Percentiles rank a stretch among this genome's conserved stretches.
Conservation (phyloP, 306 rosid species). For the Dryas alaskensis region DNA sequence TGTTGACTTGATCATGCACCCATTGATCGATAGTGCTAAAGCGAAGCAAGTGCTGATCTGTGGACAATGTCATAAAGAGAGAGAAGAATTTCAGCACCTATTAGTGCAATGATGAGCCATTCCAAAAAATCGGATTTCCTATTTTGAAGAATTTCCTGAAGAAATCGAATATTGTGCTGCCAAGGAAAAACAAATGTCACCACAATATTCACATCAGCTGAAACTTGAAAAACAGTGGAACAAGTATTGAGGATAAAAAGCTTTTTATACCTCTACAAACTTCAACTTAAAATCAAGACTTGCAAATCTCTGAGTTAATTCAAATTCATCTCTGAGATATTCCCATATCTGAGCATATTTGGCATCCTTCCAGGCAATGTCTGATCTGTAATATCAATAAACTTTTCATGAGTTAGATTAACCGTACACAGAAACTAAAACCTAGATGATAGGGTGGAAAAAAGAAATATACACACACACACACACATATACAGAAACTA, state of each 20-base stretch:
- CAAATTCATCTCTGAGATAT: conserved; percentile 93
- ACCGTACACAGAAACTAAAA: background rate
- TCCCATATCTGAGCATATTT: conserved; percentile 99
- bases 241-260: conserved; percentile 2
- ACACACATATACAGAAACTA: too few relatives aligned
- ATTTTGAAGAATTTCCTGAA: conserved; percentile 95
- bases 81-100: conserved; percentile 89
- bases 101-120: conserved; percentile 92
- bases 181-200: background rate
- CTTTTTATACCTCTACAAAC: conserved; percentile 75
- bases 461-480: too few relatives aligned
- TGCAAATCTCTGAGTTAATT: conserved; percentile 88
- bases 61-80: conserved; percentile 83
- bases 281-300: conserved; percentile 97
- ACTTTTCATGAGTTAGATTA: background rate
- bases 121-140: conserved; percentile 94
- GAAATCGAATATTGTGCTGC: conserved; percentile 96
- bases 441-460: background rate
- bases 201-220: conserved; percentile 3
- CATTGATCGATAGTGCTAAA: conserved; percentile 36
- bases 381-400: conserved; percentile 61
- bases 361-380: conserved; percentile 99
- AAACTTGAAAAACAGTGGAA: background rate
- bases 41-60: conserved; percentile 50
- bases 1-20: conserved; percentile 1